Evolutionary conservation across 257 asterid species (phyloP), one percentile per base, ranked within the genome.

Genomic region (Nyctanthes arbortristis): DNA sequence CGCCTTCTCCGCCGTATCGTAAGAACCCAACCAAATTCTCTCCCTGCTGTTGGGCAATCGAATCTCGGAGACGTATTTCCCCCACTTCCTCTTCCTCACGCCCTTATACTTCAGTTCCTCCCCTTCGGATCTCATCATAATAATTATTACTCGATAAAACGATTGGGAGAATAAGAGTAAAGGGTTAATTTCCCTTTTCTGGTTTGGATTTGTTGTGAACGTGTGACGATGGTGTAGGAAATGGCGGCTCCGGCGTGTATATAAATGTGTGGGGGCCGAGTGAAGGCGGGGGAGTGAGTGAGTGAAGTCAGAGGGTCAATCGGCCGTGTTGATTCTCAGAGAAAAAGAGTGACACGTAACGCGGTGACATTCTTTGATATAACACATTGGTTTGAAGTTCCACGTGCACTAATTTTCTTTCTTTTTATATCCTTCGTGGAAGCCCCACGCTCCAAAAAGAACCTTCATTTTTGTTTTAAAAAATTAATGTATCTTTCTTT

Each of bases 21-120:
- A 86, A 3, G 97, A 88, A 0, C 96, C 97, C 35, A 90, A 49
- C 96, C 97, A 88, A 9, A 88, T 86, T 33, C 96, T 75, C 11
- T 88, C 89, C 56, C 96, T 43, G 64, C 93, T 85, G 27, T 90
- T 88, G 1, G 97, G 97, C 7, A 86, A 76, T 35, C 97, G 67
- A 43, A 90, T 79, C 47, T 90, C 97, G 2, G 97, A 84, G 0
- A 86, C 96, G 56, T 71, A 90, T 12, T 84, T 90, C 0, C 97
- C 97, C 97, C 93, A 88, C 73, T 88, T 88, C 6, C 97, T 72
- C 85, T 78, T 82, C 4, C 97, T 45, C 16, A 90, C 97, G 0
- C 95, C 96, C 54, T 77, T 83, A 61, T 79, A 85, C 54, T 79
- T 79, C 34, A 63, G 55, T 3, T 68, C 73, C 5, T 56, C 31